Evolutionary conservation across 2,329 filamentous ascomycete species (phyloP).

Genomic region (Cercospora sesami): DNA sequence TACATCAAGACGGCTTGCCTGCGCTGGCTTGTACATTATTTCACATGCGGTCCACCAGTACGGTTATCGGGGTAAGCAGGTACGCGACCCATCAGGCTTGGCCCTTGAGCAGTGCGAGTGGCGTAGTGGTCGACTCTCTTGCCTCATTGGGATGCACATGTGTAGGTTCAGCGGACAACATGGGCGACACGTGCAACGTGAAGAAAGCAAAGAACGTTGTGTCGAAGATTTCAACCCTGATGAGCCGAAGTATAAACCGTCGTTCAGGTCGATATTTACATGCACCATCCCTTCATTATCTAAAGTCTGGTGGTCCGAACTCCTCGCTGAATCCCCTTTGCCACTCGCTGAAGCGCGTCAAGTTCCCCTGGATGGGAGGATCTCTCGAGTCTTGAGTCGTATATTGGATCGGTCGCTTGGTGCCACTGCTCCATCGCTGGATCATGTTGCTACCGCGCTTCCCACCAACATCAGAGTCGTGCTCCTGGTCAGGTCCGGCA

Average conservation of each 20-base stretch:
- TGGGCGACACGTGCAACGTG: not conserved
- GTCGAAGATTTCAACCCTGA: not conserved
- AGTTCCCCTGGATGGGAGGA: not conserved
- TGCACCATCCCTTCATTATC: not conserved
- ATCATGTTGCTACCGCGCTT: not conserved
- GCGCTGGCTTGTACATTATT: not conserved
- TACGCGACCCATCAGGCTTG: not conserved
- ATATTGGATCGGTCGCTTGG: conserved; percentile 6
- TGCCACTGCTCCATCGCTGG: conserved; percentile 3
- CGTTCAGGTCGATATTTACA: not conserved
- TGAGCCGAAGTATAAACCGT: not conserved
- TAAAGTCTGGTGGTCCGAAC: not conserved
- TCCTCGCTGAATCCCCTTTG: not conserved
- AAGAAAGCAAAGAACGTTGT: not conserved
- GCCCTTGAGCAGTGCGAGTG: not conserved
- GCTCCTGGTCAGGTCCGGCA: not conserved
- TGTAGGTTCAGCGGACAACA: conserved; percentile 1
- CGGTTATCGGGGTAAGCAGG: not conserved
- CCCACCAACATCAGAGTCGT: conserved; percentile 7
- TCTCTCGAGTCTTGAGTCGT: not conserved
- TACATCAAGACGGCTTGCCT: not conserved
- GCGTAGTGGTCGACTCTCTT: not conserved
- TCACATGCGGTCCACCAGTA: not conserved
- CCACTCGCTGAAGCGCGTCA: not conserved
- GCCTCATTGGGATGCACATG: not conserved